phyloP scores from a whole-genome alignment of 2,329 filamentous ascomycete genomes.

The Aspergillus caelatus region DNA sequence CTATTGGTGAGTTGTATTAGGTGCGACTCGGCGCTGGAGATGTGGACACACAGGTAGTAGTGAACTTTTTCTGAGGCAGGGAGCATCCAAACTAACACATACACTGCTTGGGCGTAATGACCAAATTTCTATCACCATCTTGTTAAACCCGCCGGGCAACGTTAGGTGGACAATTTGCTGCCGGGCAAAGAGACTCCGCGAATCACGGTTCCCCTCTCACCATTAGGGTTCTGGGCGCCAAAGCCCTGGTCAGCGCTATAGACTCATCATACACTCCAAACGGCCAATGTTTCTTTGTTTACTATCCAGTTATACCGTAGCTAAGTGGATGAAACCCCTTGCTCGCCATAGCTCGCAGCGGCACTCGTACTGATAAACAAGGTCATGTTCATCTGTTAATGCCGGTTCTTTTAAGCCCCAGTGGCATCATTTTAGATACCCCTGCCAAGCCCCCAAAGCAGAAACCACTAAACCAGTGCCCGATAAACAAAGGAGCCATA shows the following conservation, averaged over 20 bases:
- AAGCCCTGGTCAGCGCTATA: background rate
- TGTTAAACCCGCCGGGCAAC: background rate
- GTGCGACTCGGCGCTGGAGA: too few species aligned
- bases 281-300: background rate
- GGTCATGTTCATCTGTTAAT: accelerated
- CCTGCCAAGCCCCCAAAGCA: background rate
- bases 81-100: background rate
- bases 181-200: background rate
- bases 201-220: background rate
- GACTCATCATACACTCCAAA: background rate
- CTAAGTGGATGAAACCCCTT: background rate
- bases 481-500: background rate
- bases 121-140: background rate
- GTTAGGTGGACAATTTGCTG: background rate
- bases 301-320: background rate
- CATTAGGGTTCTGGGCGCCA: background rate
- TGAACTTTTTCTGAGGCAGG: background rate
- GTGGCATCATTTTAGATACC: background rate
- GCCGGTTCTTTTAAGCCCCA: too few species aligned
- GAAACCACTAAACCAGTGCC: background rate
- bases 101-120: background rate
- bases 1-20: too few species aligned
- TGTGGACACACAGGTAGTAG: background rate
- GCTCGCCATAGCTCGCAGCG: background rate
- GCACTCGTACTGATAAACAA: background rate